phyloP scores from a whole-genome alignment of 129 eudicot species.

The Centaurea solstitialis region DNA sequence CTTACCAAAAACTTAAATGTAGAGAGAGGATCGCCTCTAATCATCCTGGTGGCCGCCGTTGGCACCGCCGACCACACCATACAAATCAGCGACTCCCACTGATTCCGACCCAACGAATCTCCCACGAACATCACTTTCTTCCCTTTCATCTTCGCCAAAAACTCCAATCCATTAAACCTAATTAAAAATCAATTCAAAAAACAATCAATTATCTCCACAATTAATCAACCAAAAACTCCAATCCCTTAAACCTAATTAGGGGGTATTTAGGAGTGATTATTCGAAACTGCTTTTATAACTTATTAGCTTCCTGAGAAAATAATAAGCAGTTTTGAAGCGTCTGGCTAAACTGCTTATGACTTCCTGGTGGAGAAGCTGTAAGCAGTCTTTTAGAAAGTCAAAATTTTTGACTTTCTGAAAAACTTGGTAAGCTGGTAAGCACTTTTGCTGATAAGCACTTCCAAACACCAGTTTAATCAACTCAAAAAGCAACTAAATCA shows the following conservation, averaged over 20 bases:
- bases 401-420: no score
- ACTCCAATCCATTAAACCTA: constrained; percentile 80
- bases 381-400: no score
- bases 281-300: no score
- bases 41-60: constrained; percentile 48
- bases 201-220: no score
- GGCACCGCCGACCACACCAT: constrained; percentile 69
- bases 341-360: no score
- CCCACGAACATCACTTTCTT: constrained; percentile 94
- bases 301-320: no score
- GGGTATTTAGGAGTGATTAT: no score
- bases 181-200: not conserved
- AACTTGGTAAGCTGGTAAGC: no score
- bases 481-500: not conserved
- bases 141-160: constrained; percentile 69
- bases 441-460: no score
- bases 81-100: constrained; percentile 94
- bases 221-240: constrained; percentile 37
- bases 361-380: no score
- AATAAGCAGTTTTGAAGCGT: no score
- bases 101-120: constrained; percentile 88
- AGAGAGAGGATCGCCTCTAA: constrained; percentile 69
- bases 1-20: constrained; percentile 68
- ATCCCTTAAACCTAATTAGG: constrained; percentile 72
- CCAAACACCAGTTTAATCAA: no score